Evolutionary conservation across 805 yeast species (phyloP).

Genomic region (Myxozyma sirexii): DNA sequence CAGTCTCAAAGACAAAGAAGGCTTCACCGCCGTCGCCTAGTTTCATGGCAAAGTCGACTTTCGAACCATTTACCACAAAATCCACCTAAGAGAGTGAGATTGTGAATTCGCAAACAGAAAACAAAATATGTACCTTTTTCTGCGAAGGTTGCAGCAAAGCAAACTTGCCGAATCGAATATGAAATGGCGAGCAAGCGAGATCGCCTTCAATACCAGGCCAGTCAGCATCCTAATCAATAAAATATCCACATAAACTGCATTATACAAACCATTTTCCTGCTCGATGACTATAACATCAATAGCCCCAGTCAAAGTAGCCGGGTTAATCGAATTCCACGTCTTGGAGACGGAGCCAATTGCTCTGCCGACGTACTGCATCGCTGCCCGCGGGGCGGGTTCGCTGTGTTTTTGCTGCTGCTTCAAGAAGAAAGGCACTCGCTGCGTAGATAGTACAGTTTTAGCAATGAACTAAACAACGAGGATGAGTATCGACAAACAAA

Average conservation of each 20-base stretch:
- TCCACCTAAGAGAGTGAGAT: constrained; percentile 54
- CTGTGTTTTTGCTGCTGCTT: background rate
- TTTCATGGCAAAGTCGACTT: constrained; percentile 89
- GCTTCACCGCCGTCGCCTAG: constrained; percentile 98
- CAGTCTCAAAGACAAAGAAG: constrained; percentile 90
- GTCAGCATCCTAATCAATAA: background rate
- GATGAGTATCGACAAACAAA: no score
- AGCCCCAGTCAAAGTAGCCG: constrained; percentile 95
- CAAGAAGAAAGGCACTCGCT: no score
- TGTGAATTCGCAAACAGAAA: background rate
- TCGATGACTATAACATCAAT: constrained; percentile 95
- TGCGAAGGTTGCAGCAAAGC: constrained; percentile 91
- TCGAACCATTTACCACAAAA: constrained; percentile 78
- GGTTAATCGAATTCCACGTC: constrained; percentile 96
- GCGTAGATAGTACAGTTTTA: no score
- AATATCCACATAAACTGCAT: background rate
- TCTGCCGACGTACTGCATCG: constrained; percentile 94
- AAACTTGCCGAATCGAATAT: constrained; percentile 92
- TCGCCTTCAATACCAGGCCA: constrained; percentile 46
- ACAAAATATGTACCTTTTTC: constrained; percentile 54
- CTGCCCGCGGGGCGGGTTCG: constrained; percentile 3
- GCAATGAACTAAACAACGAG: no score
- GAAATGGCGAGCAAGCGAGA: constrained; percentile 91
- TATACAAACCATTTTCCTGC: constrained; percentile 65
- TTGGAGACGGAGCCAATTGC: constrained; percentile 94